Base-by-base conservation (phyloP, 1,139 yeast species). In the Pichia sp. region DNA sequence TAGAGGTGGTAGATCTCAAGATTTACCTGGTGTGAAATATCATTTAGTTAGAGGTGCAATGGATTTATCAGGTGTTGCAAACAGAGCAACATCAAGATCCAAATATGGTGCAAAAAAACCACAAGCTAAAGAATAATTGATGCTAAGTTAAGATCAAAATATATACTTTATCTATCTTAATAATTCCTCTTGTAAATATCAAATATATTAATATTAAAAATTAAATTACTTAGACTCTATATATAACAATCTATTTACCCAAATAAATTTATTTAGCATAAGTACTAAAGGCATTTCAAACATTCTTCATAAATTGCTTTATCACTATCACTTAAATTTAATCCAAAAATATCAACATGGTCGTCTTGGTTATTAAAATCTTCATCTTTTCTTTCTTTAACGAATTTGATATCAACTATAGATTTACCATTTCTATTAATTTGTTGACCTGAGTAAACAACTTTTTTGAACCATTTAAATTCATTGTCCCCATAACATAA, bases 1-100 rank as follows among this genome's bases (percentile, higher is more conserved):
- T 2, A 79, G 98, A 65, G 99, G 99, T 26, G 99, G 98, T 20
- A 81, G 97, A 74, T 89, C 89, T 43, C 97, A 90, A 64, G 99
- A 94, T 81, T 74, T 92, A 59, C 98, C 98, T 24, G 99, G 99
- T 74, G 97, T 92, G 40, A 90, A 89, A 64, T 92, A 94, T 66
- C 92, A 87, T 66, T 74, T 89, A 59, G 87, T 92, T 28, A 80
- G 99, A 69, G 99, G 99, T 39, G 87, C 90, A 16, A 80, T 80
- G 61, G 99, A 92, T 71, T 74, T 92, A 63, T 87, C 90, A 41
- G 97, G 97, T 41, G 98, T 94, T 40, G 96, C 95, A 40, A 89
- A 89, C 62, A 79, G 97, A 67, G 76, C 82, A 47, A 82, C 94
- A 9, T 83, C 96, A 22, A 80, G 98, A 65, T 84, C 95, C 40